Percentiles rank a stretch among this genome's conserved stretches.
phyloP scores from a whole-genome alignment of 805 yeast species.

The Myxozyma geophila region DNA sequence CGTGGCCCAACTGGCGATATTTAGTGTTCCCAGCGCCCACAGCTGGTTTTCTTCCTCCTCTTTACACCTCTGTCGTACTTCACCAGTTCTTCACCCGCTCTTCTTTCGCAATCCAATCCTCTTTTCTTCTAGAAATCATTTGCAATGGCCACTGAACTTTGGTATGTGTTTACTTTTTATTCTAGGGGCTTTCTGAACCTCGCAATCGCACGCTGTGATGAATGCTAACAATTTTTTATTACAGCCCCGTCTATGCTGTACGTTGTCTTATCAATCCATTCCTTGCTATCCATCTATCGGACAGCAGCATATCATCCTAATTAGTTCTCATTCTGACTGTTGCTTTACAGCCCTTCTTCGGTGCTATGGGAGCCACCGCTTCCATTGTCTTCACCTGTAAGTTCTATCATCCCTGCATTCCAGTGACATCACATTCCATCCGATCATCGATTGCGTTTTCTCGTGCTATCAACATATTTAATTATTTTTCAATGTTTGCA shows the following conservation, averaged over 20 bases:
- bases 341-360: constrained; percentile 80
- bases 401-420: constrained; percentile 18
- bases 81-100: constrained; percentile 12
- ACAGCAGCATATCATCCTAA: not conserved
- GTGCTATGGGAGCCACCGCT: constrained; percentile 99
- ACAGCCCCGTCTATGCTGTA: constrained; percentile 74
- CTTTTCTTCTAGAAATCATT: constrained; percentile 11
- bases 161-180: constrained; percentile 55
- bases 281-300: not conserved
- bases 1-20: constrained; percentile 26
- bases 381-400: constrained; percentile 95
- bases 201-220: not conserved
- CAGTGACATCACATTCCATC: not conserved
- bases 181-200: not conserved
- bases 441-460: not conserved
- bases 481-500: not conserved
- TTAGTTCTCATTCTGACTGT: not conserved
- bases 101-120: constrained; percentile 9
- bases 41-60: constrained; percentile 15
- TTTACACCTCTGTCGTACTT: constrained; percentile 5
- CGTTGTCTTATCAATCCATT: constrained; percentile 37
- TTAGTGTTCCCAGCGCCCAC: constrained; percentile 30
- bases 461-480: too few species aligned
- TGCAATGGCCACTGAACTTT: constrained; percentile 68
- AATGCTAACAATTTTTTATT: constrained; percentile 19